Base-by-base conservation (phyloP, 768 basidiomycete genomes). In the Termitomyces heimii region DNA sequence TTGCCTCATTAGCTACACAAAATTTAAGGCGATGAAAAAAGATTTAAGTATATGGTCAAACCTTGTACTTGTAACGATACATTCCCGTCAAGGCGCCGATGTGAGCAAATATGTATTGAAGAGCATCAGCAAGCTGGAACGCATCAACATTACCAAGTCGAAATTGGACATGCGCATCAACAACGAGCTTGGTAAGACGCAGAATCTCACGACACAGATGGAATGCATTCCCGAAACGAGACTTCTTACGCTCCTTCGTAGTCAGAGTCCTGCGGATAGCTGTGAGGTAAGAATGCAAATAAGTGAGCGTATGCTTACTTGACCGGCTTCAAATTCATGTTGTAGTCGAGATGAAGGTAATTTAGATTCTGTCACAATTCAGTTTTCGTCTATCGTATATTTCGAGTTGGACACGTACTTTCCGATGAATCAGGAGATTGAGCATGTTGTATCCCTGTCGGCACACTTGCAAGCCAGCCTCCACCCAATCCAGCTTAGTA, bases 21-120 rank as follows among this genome's bases (percentile, higher is more conserved):
- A 12, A 56, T 59, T 57, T 35, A 42, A 52, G 40, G 37, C 22
- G 32, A 31, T n/a, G 29, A 31, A 13, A 22, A 18, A 18, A 52
- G 3, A 13, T 9, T 40, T 24, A 26, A 48, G 24, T 39, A 26
- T 26, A 5, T 22, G 12, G 26, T 39, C 78, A 10, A 58, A 88
- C 88, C 84, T 98, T 98, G 80, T 99, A 99, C 79, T 98, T 98
- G 80, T 98, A 98, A 29, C 96, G 87, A 75, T 99, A 99, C 97
- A 99, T 99, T 65, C 97, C 97, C 4, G 97, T 99, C 63, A 99
- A 76, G 28, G 97, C 96, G 67, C 97, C 97, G 56, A 99, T 93
- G 67, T 99, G 97, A 2, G 83, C 89, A 66, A 98, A 98, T 66
- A 94, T 96, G 71, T 98, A 99, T 70, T 99, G 97, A 24, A 99